Conservation (phyloP, 331 rosid genomes). For the Malus hybrid region DNA sequence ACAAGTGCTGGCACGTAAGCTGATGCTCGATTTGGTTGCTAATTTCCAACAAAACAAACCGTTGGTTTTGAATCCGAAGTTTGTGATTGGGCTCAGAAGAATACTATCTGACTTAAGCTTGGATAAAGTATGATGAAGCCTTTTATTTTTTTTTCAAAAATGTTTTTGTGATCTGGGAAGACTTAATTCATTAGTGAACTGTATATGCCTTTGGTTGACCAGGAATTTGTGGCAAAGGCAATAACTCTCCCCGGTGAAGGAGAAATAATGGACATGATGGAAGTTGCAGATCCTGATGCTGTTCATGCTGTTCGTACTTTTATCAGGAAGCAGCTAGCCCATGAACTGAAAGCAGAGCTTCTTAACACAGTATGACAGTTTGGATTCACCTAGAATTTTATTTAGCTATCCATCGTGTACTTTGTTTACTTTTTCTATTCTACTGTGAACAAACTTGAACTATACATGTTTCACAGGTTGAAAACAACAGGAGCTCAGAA, state of each 20-base stretch:
- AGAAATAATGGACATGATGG: conserved; percentile 98
- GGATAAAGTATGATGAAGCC: conserved; percentile 59
- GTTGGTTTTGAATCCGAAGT: conserved; percentile 63
- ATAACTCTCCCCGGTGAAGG: conserved; percentile 93
- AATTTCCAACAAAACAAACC: conserved; percentile 79
- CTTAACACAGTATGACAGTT: conserved; percentile 47
- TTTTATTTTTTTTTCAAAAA: not conserved
- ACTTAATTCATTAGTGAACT: conserved; percentile 1
- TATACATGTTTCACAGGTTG: conserved; percentile 44
- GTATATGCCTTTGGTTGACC: conserved; percentile 6
- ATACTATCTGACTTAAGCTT: conserved; percentile 62
- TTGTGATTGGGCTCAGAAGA: conserved; percentile 64
- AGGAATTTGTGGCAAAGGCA: conserved; percentile 95
- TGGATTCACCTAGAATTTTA: conserved; percentile 1
- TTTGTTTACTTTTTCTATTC: conserved; percentile 1
- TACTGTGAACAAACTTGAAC: not conserved
- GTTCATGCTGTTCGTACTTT: conserved; percentile 79
- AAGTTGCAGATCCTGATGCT: conserved; percentile 92
- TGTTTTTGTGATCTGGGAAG: not conserved
- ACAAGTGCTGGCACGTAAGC: conserved; percentile 74
- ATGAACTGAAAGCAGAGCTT: conserved; percentile 66
- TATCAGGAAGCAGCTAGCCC: conserved; percentile 84
- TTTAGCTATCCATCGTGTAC: not conserved
- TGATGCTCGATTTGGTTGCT: conserved; percentile 81
- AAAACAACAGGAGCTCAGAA: conserved; percentile 61